phyloP scores from a whole-genome alignment of 805 yeast species.

The Candida alai region DNA sequence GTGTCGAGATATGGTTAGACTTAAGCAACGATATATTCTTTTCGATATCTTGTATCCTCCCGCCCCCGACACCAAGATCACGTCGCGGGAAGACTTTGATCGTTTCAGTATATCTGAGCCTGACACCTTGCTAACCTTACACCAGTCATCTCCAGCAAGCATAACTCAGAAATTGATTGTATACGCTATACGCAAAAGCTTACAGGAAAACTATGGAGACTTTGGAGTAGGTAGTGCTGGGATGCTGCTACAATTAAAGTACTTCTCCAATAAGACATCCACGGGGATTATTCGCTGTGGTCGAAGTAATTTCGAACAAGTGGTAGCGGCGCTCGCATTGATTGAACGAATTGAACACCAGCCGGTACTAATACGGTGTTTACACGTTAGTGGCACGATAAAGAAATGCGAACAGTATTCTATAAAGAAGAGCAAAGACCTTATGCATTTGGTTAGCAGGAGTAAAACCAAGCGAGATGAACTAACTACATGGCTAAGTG shows the following conservation, averaged over 20 bases:
- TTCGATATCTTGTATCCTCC: slow-evolving; percentile 73
- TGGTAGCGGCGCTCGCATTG: slow-evolving; percentile 64
- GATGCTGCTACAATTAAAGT: slow-evolving; percentile 61
- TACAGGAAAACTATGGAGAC: slow-evolving; percentile 74
- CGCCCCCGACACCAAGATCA: slow-evolving; percentile 8
- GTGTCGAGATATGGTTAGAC: slow-evolving; percentile 96
- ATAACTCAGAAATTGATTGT: slow-evolving; percentile 49
- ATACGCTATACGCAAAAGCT: slow-evolving; percentile 49
- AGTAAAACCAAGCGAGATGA: slow-evolving; percentile 3
- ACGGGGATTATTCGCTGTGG: slow-evolving; percentile 81
- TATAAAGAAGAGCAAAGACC: slow-evolving; percentile 42
- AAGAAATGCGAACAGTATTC: slow-evolving; percentile 76
- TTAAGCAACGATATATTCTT: slow-evolving; percentile 78
- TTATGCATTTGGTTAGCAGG: slow-evolving; percentile 21
- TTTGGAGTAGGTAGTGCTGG: slow-evolving; percentile 65
- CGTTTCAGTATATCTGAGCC: slow-evolving; percentile 27
- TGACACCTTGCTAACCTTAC: slow-evolving; percentile 44
- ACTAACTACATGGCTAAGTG: slow-evolving; percentile 1
- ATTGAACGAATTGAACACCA: slow-evolving; percentile 48
- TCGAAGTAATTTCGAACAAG: slow-evolving; percentile 55
- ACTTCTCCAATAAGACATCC: slow-evolving; percentile 76
- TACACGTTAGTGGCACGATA: slow-evolving; percentile 82
- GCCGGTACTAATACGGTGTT: slow-evolving; percentile 53
- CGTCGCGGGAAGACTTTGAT: slow-evolving; percentile 12
- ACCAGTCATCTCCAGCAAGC: slow-evolving; percentile 40